Evolutionary conservation across 2,329 filamentous ascomycete species (phyloP).

Genomic region (Aspergillus caelatus): DNA sequence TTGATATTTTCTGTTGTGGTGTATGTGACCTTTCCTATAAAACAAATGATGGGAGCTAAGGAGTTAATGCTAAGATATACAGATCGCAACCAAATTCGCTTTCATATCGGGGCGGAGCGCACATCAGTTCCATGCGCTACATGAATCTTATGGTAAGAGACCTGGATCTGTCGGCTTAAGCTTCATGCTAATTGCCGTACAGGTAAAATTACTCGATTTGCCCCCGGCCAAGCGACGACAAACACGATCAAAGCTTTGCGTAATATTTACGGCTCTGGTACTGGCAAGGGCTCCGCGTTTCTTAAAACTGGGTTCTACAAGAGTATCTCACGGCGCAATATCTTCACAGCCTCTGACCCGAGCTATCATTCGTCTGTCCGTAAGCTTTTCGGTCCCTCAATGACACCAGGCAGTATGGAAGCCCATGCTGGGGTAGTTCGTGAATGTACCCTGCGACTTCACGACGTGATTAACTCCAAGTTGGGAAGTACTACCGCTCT

Average conservation of each 20-base stretch:
- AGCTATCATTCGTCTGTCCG: slow-evolving; percentile 27
- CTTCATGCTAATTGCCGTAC: background rate
- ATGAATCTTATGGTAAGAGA: slow-evolving; percentile 21
- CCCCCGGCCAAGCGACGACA: slow-evolving; percentile 28
- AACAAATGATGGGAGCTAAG: background rate
- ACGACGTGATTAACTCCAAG: slow-evolving; percentile 18
- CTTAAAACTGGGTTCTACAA: slow-evolving; percentile 29
- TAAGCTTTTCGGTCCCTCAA: slow-evolving; percentile 29
- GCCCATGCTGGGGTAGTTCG: slow-evolving; percentile 26
- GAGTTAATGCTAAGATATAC: background rate
- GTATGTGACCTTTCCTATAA: slow-evolving; percentile 11
- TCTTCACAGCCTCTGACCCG: slow-evolving; percentile 28
- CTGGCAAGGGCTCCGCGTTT: slow-evolving; percentile 23
- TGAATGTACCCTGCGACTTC: slow-evolving; percentile 24
- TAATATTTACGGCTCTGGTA: slow-evolving; percentile 26
- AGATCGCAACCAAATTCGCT: slow-evolving; percentile 25
- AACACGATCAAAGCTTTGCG: slow-evolving; percentile 28
- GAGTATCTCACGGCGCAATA: slow-evolving; percentile 27
- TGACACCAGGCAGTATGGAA: slow-evolving; percentile 25
- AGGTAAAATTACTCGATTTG: slow-evolving; percentile 27
- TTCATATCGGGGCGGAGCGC: slow-evolving; percentile 25
- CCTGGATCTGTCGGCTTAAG: too few relatives aligned
- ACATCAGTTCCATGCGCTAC: slow-evolving; percentile 23
- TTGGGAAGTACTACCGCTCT: slow-evolving; percentile 13
- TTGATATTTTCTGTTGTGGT: slow-evolving; percentile 22